Percentiles rank a stretch among this genome's conserved stretches.
phyloP scores from a whole-genome alignment of 1,284 basidiomycete species.

The Naganishia cerealis region DNA sequence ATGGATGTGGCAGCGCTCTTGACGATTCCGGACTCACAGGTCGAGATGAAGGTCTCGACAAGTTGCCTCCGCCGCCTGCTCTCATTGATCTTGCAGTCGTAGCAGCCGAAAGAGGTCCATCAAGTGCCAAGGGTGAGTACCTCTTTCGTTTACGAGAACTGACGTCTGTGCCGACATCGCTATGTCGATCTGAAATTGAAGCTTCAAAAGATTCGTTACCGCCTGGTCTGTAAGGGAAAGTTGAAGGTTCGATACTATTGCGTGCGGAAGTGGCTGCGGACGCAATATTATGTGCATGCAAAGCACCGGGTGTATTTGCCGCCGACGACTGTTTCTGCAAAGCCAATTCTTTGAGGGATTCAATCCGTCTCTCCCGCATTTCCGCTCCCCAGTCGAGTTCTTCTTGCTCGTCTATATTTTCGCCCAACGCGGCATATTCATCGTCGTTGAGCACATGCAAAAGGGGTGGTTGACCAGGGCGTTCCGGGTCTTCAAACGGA shows the following conservation, averaged over 20 bases:
- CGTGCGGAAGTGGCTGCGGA: slow-evolving; percentile 21
- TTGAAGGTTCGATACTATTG: slow-evolving; percentile 24
- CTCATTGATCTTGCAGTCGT: neutral
- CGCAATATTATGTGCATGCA: slow-evolving; percentile 10
- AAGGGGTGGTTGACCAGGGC: slow-evolving; percentile 17
- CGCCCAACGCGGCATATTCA: slow-evolving; percentile 30
- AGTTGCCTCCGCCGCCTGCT: neutral
- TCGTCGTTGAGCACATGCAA: slow-evolving; percentile 30
- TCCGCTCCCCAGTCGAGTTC: slow-evolving; percentile 33
- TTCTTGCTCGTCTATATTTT: slow-evolving; percentile 33
- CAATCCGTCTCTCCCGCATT: slow-evolving; percentile 31
- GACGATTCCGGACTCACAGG: slow-evolving; percentile 4
- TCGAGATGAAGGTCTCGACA: slow-evolving; percentile 5
- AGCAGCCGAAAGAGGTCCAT: neutral
- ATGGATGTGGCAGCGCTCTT: neutral
- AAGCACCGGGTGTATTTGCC: slow-evolving; percentile 4
- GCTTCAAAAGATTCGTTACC: slow-evolving; percentile 10
- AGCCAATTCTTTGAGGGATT: slow-evolving; percentile 30
- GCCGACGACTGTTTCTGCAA: slow-evolving; percentile 24
- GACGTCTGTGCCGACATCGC: slow-evolving; percentile 19
- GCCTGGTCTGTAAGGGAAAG: slow-evolving; percentile 3
- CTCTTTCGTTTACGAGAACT: slow-evolving; percentile 23
- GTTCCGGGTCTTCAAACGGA: slow-evolving; percentile 62
- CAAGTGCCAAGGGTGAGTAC: slow-evolving; percentile 20
- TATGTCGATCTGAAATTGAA: slow-evolving; percentile 18